Evolutionary conservation across 2,329 filamentous ascomycete species (phyloP).

Genomic region (Nemania diffusa): DNA sequence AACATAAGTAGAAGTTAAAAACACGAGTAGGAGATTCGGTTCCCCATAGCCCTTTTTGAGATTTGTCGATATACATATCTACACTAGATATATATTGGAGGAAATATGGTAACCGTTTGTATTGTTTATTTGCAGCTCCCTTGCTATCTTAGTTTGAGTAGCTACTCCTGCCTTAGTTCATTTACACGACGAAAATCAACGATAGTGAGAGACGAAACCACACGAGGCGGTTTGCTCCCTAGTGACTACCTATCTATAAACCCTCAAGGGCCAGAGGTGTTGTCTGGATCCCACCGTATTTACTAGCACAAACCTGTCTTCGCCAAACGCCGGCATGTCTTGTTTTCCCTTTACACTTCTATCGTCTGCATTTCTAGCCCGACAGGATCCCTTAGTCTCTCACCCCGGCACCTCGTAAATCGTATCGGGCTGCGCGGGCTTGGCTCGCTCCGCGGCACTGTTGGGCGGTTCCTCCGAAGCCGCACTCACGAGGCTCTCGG

Average conservation of each 20-base stretch:
- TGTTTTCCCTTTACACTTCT: neutral
- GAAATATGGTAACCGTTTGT: neutral
- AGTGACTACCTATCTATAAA: neutral
- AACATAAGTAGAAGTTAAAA: too few species aligned
- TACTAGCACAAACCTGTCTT: neutral
- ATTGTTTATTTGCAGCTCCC: neutral
- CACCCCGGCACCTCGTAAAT: conserved; percentile 31
- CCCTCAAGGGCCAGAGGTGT: neutral
- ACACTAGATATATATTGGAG: neutral
- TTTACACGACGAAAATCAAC: neutral
- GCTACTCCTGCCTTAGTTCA: neutral
- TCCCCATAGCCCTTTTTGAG: too few species aligned
- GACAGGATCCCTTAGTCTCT: neutral
- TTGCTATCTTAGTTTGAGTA: neutral
- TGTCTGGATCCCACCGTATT: neutral
- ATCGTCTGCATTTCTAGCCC: neutral
- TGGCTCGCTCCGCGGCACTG: neutral
- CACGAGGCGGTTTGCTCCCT: neutral
- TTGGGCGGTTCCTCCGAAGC: neutral
- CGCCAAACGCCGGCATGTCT: neutral
- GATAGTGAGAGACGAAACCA: neutral
- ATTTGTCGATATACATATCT: too few species aligned
- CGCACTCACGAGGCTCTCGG: conserved; percentile 19
- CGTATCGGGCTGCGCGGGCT: conserved; percentile 5
- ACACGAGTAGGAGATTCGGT: too few species aligned